Conservation (phyloP, 306 rosid species). For the Rosa rugosa region DNA sequence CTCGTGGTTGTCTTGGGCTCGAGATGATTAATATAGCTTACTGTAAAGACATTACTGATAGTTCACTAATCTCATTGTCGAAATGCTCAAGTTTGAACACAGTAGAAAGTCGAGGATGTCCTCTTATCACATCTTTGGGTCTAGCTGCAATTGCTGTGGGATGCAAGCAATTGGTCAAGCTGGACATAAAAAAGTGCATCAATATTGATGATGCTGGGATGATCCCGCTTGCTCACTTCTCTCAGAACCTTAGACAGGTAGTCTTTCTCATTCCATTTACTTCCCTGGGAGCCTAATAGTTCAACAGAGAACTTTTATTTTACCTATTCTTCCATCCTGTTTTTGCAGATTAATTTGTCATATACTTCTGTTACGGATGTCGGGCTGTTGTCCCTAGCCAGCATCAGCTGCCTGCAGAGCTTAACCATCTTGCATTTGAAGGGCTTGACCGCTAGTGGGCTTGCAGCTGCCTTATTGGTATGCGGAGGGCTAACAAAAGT, state of each 20-base stretch:
- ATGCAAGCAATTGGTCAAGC: slow-evolving; percentile 68
- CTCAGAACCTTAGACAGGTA: slow-evolving; percentile 91
- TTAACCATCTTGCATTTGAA: slow-evolving; percentile 69
- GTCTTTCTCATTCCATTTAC: slow-evolving; percentile 15
- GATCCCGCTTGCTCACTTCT: slow-evolving; percentile 69
- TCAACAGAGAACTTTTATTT: background rate
- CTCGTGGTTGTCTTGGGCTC: slow-evolving; percentile 72
- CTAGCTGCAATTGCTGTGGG: slow-evolving; percentile 59
- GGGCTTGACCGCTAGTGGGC: slow-evolving; percentile 70
- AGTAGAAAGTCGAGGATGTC: slow-evolving; percentile 84
- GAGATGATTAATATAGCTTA: slow-evolving; percentile 77
- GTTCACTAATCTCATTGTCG: slow-evolving; percentile 54
- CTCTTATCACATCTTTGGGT: slow-evolving; percentile 68
- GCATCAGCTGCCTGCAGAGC: slow-evolving; percentile 81
- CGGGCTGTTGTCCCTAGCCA: slow-evolving; percentile 83
- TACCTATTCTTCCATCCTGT: background rate
- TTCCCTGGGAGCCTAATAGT: slow-evolving; percentile 15
- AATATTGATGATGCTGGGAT: slow-evolving; percentile 76
- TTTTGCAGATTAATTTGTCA: slow-evolving; percentile 85
- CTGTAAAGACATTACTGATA: slow-evolving; percentile 69
- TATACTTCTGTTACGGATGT: slow-evolving; percentile 77
- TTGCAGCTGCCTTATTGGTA: slow-evolving; percentile 74
- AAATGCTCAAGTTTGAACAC: slow-evolving; percentile 64
- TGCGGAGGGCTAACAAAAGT: slow-evolving; percentile 74
- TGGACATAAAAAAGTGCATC: slow-evolving; percentile 83